Evolutionary conservation across 352 stramenopile species (phyloP), one percentile per base, ranked within the genome.

Genomic region (Pythium rhizo-oryzae): DNA sequence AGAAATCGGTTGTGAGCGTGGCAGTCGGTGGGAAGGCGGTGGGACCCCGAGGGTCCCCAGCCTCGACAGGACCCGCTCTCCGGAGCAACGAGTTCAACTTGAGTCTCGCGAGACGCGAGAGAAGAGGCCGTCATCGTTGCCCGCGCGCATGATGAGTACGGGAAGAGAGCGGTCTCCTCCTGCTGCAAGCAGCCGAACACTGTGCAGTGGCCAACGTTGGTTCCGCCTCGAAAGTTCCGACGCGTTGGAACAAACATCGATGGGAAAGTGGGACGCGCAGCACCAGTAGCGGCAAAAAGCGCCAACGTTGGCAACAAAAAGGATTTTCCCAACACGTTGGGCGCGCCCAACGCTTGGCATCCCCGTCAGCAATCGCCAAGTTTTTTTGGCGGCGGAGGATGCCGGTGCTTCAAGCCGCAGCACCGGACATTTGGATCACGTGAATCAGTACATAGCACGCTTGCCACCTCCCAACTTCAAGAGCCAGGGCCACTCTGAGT

Each of bases 391-490:
- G 4, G 43, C n/a, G n/a, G n/a, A n/a, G 43, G 19, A 16, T 49
- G 43, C 44, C 44, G 44, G 44, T 51, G 44, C 44, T n/a, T 19
- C 44, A 52, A 3, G 39, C 55, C 19, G 23, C 55, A 41, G 23
- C 55, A 51, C 44, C 44, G 44, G 44, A 51, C 44, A 37, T 28
- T 50, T 8, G n/a, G 35, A 12, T 33, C 25, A 51, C 44, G 24
- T 51, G 19, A 49, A n/a, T 23, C 19, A 49, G 43, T 49, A 49
- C 43, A 19, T 23, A 49, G 28, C 44, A 46, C 39, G 12, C 25
- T 33, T 33, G 16, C 5, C 47, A 49, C 44, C 47, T 65, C 59
- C 5, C 8, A 65, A 65, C 59, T 65, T 65, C 59, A 65, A 65
- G 33, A 25, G 53, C 8, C 47, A 65, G 59, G 59, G 3, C 41